Conservation (phyloP, 352 stramenopile species). For the Pythium guiyangense region DNA sequence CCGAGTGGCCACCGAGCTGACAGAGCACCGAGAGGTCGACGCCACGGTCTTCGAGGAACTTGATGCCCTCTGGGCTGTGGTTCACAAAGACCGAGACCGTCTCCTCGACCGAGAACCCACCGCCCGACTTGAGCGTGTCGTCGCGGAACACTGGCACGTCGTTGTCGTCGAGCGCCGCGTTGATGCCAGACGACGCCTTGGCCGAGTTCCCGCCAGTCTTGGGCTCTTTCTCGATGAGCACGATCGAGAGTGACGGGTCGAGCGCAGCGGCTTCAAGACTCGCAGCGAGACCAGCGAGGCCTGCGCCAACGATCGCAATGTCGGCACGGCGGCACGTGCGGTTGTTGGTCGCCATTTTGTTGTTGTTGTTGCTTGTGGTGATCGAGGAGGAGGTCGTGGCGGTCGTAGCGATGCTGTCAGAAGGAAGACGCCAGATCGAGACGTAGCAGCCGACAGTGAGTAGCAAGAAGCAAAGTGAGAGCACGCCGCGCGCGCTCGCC, state of each 20-base stretch:
- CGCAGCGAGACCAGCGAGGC: conserved; percentile 57
- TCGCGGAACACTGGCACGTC: conserved; percentile 60
- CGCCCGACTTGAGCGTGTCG: conserved; percentile 73
- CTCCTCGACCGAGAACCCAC: conserved; percentile 47
- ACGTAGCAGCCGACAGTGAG: conserved; percentile 12
- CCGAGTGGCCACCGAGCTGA: conserved; percentile 80
- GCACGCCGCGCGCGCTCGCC: not conserved
- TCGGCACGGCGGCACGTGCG: conserved; percentile 17
- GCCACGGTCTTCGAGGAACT: conserved; percentile 62
- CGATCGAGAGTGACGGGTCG: conserved; percentile 45
- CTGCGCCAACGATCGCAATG: conserved; percentile 48
- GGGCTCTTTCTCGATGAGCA: conserved; percentile 87
- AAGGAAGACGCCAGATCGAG: conserved; percentile 22
- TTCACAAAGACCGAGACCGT: conserved; percentile 66
- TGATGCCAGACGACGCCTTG: conserved; percentile 90
- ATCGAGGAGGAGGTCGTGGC: not conserved
- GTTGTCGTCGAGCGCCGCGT: conserved; percentile 55
- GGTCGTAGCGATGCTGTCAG: not conserved
- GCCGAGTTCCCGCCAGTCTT: conserved; percentile 88
- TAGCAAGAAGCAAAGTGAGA: conserved; percentile 37
- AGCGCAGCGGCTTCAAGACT: conserved; percentile 60
- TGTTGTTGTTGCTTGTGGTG: conserved; percentile 11
- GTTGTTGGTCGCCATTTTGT: conserved; percentile 10
- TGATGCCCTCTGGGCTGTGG: conserved; percentile 47
- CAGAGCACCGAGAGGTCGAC: conserved; percentile 72